Base-by-base conservation (phyloP, 345 rosid genomes). In the Populus tremula region DNA sequence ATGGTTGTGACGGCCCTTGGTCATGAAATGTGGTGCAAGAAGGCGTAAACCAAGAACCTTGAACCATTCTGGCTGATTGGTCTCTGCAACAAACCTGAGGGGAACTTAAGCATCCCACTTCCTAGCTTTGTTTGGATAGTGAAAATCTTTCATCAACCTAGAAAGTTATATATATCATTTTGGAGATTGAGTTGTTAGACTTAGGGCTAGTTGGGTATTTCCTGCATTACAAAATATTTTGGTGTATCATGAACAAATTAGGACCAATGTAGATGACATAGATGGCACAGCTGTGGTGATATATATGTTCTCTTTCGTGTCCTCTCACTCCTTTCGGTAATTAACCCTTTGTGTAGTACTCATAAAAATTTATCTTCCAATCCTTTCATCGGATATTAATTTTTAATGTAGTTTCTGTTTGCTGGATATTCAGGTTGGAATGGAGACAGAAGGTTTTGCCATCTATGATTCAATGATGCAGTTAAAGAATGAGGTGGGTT, bases 391-490 rank as follows among this genome's bases (percentile, higher is more conserved):
- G 6, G 14, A 17, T 18, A 21, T 50, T 50, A 50, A 16, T 12
- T 17, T 23, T 69, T 43, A 12, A 39, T 33, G 3, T 18, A 6
- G 17, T 54, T 31, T 62, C 16, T 61, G 12, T 6, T 43, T 66
- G 18, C 56, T 77, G 31, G 50, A 21, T 33, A 7, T 64, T 73
- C 89, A 95, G 97, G 99, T 95, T 64, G 98, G 91, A 10, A 85
- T 88, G 91, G 98, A 95, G 87, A 77, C 93, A 9, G 96, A 95
- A 79, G 99, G 96, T 64, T 93, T 95, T 86, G 98, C 97, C 2
- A 92, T 95, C 67, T 91, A 93, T 84, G 99, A 95, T 77, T 80
- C 94, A 64, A 53, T 95, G 82, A 92, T 92, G 98, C 92, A 89
- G 35, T 62, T 91, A 49, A 80, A 91, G 68, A 87, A 84, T 79